phyloP scores from a whole-genome alignment of 2,329 filamentous ascomycete species.

The Botrytis pseudocinerea region DNA sequence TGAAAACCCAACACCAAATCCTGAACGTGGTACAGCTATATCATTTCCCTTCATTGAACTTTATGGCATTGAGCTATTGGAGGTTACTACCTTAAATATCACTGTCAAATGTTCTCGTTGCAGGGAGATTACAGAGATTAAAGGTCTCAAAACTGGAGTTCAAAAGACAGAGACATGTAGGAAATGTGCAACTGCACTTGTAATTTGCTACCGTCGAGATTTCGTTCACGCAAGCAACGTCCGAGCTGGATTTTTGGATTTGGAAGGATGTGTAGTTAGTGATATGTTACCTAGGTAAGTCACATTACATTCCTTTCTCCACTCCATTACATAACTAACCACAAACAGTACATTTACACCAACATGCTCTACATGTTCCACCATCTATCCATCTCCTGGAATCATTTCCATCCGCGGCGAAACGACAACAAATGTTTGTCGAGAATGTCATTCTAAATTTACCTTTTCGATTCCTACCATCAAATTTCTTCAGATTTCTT shows the following conservation, averaged over 20 bases:
- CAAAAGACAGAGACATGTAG: slow-evolving; percentile 56
- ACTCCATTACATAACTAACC: slow-evolving; percentile 5
- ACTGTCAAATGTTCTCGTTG: slow-evolving; percentile 78
- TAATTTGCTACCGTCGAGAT: slow-evolving; percentile 62
- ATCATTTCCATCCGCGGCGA: slow-evolving; percentile 74
- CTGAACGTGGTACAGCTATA: slow-evolving; percentile 72
- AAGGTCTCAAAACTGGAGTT: slow-evolving; percentile 59
- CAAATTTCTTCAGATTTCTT: slow-evolving; percentile 72
- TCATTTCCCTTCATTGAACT: slow-evolving; percentile 78
- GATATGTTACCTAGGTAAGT: slow-evolving; percentile 71
- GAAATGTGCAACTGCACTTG: slow-evolving; percentile 57
- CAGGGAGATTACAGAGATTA: slow-evolving; percentile 70
- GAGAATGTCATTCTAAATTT: slow-evolving; percentile 78
- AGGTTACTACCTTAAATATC: slow-evolving; percentile 65
- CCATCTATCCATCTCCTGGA: slow-evolving; percentile 59
- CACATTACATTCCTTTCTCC: slow-evolving; percentile 20
- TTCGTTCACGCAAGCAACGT: slow-evolving; percentile 71
- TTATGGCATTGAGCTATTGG: slow-evolving; percentile 73
- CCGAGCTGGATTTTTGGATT: slow-evolving; percentile 77
- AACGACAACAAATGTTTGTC: slow-evolving; percentile 70
- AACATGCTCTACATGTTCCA: slow-evolving; percentile 76
- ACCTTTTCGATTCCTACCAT: slow-evolving; percentile 76
- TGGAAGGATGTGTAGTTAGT: slow-evolving; percentile 70
- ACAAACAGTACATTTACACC: slow-evolving; percentile 68
- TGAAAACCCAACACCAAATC: slow-evolving; percentile 32